A percentile compares a stretch with the other conserved stretches of the same genome.
Evolutionary conservation across 768 basidiomycete genomes (phyloP).

Genomic region (Rhodosporidiobolus sp.): DNA sequence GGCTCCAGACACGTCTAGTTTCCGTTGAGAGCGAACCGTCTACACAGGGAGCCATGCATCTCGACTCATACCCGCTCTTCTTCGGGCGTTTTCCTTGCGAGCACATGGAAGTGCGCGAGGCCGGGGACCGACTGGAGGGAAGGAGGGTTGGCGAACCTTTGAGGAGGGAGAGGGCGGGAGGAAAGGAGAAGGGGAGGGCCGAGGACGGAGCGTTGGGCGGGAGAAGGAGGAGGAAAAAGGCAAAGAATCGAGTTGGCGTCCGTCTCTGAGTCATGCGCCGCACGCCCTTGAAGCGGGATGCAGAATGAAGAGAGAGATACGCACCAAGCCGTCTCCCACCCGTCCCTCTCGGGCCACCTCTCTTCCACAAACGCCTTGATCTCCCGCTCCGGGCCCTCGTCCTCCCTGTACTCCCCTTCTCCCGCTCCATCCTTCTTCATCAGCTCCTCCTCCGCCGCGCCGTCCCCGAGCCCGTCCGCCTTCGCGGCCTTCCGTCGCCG

Average conservation of each 20-base stretch:
- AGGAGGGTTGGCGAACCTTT: constrained; percentile 13
- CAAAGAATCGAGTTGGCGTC: too few relatives aligned
- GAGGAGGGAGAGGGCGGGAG: too few relatives aligned
- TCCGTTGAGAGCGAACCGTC: too few relatives aligned
- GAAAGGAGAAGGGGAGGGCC: too few relatives aligned
- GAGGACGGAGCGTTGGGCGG: too few relatives aligned
- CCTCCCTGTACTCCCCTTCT: constrained; percentile 1
- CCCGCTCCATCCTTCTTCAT: background rate
- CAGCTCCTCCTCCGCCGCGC: background rate
- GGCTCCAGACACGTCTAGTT: too few relatives aligned
- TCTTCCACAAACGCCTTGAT: constrained; percentile 15
- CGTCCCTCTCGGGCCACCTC: constrained; percentile 15
- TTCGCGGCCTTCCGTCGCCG: background rate
- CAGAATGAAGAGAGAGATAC: background rate
- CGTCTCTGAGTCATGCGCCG: too few relatives aligned
- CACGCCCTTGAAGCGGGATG: too few relatives aligned
- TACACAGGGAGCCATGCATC: too few relatives aligned
- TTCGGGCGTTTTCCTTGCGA: background rate
- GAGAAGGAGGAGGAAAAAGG: too few relatives aligned
- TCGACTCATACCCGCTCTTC: background rate
- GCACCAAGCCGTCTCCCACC: constrained; percentile 12
- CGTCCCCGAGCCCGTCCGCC: background rate
- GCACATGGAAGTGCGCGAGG: constrained; percentile 16
- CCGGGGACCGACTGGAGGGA: constrained; percentile 13
- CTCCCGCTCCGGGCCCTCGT: background rate